Percentiles rank a stretch among this genome's conserved stretches.
phyloP scores from a whole-genome alignment of 768 basidiomycete genomes.

The Nidula microcarpa region DNA sequence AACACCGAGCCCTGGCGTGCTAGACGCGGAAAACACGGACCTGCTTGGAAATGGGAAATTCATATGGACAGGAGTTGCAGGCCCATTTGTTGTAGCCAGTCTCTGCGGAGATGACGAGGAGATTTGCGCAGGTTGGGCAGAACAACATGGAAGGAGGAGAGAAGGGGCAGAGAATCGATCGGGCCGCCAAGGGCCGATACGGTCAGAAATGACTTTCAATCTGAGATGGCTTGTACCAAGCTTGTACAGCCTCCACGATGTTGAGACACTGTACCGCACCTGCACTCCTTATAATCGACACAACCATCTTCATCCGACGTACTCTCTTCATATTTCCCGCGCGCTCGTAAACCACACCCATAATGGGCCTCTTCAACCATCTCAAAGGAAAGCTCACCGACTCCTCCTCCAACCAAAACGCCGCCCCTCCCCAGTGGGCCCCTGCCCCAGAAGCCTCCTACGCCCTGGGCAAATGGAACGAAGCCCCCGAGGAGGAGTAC shows the following conservation, averaged over 20 bases:
- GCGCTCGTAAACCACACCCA: too few relatives aligned
- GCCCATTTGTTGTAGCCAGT: slow-evolving; percentile 89
- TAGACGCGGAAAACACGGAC: slow-evolving; percentile 27
- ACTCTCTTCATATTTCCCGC: too few relatives aligned
- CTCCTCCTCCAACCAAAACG: background rate
- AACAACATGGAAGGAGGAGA: slow-evolving; percentile 64
- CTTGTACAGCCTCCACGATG: too few relatives aligned
- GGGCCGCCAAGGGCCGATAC: background rate
- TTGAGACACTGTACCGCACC: too few relatives aligned
- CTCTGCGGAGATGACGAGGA: slow-evolving; percentile 73
- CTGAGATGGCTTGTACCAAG: too few relatives aligned
- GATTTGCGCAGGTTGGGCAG: slow-evolving; percentile 92
- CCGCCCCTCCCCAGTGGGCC: slow-evolving; percentile 50
- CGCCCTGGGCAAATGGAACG: slow-evolving; percentile 44
- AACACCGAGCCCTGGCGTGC: background rate
- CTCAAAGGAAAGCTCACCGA: slow-evolving; percentile 1
- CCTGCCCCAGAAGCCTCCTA: slow-evolving; percentile 54
- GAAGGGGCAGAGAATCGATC: background rate
- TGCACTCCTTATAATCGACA: too few relatives aligned
- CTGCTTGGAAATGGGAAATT: slow-evolving; percentile 88
- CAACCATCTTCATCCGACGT: too few relatives aligned
- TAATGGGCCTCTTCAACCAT: background rate
- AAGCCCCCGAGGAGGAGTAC: slow-evolving; percentile 57
- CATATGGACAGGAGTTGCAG: slow-evolving; percentile 92
- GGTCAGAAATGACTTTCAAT: background rate